Conservation (phyloP, 768 basidiomycete species). For the Naganishia antarctica region DNA sequence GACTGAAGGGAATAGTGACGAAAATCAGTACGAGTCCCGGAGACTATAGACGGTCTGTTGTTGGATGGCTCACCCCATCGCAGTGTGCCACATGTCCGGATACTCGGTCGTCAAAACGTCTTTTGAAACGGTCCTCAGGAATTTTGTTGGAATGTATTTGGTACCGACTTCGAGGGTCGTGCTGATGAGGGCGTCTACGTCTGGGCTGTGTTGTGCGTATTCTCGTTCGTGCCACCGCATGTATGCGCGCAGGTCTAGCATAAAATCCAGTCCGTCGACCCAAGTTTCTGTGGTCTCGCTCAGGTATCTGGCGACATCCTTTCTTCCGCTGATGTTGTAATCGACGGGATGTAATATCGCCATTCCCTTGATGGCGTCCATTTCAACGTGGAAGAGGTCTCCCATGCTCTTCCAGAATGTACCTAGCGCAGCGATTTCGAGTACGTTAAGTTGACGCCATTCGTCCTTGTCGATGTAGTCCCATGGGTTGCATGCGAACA, state of each 20-base stretch:
- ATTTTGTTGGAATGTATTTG: background rate
- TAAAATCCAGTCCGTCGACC: conserved; percentile 24
- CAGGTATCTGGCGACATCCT: background rate
- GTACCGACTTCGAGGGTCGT: conserved; percentile 12
- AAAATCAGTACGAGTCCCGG: background rate
- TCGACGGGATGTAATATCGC: conserved; percentile 4
- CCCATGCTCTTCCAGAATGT: conserved; percentile 26
- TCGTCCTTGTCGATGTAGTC: conserved; percentile 14
- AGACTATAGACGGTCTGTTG: no score
- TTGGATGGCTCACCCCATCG: conserved; percentile 11
- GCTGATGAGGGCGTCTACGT: conserved; percentile 12
- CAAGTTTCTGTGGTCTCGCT: background rate
- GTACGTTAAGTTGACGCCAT: conserved; percentile 16
- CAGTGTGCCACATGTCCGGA: background rate
- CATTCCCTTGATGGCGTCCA: conserved; percentile 12
- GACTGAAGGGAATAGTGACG: background rate
- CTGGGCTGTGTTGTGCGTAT: background rate
- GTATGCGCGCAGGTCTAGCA: conserved; percentile 25
- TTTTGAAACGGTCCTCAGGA: background rate
- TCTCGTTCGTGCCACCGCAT: conserved; percentile 17
- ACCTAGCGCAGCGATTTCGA: conserved; percentile 21
- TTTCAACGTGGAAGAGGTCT: conserved; percentile 14
- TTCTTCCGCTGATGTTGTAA: background rate
- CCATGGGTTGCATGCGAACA: conserved; percentile 28
- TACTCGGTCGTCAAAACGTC: conserved; percentile 1